Base-by-base conservation (phyloP, 768 basidiomycete genomes). In the Kwoniella sp. region DNA sequence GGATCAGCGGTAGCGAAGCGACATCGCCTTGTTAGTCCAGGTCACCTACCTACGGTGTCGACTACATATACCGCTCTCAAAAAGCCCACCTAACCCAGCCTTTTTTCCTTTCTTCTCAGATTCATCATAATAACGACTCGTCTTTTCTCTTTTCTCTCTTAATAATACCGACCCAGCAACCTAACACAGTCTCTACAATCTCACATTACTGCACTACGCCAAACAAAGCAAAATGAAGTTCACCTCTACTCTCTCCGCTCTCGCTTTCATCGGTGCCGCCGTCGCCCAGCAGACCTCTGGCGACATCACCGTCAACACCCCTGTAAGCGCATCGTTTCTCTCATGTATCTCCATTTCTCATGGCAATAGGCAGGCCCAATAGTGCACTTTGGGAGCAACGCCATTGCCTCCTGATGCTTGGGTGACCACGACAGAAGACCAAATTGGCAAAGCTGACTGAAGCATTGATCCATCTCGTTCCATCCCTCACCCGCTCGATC, bases 301-400 rank as follows among this genome's bases (percentile, higher is more conserved):
- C 54, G 63, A 52, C 52, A 65, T 75, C 64, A 71, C 69, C 29
- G 72, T 79, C 66, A 73, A 69, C 68, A 77, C 75, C 47, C 78
- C 78, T 56, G 74, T 77, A 61, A 67, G 73, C 63, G 22, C 51
- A 5, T 5, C 22, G 41, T 45, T 45, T 55, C 13, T 25, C 52
- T 55, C 23, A 25, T 48, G 37, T 7, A 8, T 4, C 7, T 5
- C 13, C 26, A 9, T 29, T 17, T 17, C 38, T 34, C 4, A 13
- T 34, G 30, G 55, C 55, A 4, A 56, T 56, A 51, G 50, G 25
- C n/a, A 13, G n/a, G n/a, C n/a, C n/a, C n/a, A n/a, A n/a, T n/a
- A n/a, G n/a, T n/a, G n/a, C n/a, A n/a, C n/a, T n/a, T n/a, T n/a
- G n/a, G n/a, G n/a, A n/a, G n/a, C n/a, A n/a, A n/a, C n/a, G n/a